phyloP scores from a whole-genome alignment of 2,329 filamentous ascomycete genomes.

The Tothia fuscella region DNA sequence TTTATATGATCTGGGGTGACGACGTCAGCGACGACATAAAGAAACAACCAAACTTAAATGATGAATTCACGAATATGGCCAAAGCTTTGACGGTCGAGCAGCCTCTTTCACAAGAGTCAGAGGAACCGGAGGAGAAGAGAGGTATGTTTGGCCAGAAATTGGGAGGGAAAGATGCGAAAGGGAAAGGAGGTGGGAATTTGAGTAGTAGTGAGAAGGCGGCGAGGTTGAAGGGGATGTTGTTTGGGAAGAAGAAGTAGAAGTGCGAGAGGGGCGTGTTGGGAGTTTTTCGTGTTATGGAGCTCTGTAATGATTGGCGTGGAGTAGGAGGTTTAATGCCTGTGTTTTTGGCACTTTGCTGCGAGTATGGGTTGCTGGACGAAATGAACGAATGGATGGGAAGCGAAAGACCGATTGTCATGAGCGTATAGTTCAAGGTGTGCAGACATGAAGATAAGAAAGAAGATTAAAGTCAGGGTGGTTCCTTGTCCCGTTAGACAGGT shows the following conservation, averaged over 20 bases:
- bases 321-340: no score
- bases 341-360: no score
- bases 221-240: conserved; percentile 25
- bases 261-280: background rate
- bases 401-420: no score
- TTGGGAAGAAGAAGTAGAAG: conserved; percentile 12
- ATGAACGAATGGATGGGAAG: no score
- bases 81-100: conserved; percentile 1
- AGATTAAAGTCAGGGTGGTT: no score
- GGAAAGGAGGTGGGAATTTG: conserved; percentile 17
- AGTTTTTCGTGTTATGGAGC: no score
- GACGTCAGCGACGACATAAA: conserved; percentile 45
- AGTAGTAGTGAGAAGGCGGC: conserved; percentile 26
- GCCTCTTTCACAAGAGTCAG: conserved; percentile 10
- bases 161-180: conserved; percentile 20
- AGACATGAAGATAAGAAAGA: no score
- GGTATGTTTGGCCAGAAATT: conserved; percentile 1
- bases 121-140: conserved; percentile 14
- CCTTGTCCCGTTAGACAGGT: no score
- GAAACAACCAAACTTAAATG: conserved; percentile 47
- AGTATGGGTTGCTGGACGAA: background rate
- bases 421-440: no score
- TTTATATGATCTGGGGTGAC: conserved; percentile 67
- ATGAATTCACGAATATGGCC: conserved; percentile 26
- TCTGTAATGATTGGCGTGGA: no score